Conservation (phyloP, 2,329 filamentous ascomycete genomes). For the Lachnellula arida region DNA sequence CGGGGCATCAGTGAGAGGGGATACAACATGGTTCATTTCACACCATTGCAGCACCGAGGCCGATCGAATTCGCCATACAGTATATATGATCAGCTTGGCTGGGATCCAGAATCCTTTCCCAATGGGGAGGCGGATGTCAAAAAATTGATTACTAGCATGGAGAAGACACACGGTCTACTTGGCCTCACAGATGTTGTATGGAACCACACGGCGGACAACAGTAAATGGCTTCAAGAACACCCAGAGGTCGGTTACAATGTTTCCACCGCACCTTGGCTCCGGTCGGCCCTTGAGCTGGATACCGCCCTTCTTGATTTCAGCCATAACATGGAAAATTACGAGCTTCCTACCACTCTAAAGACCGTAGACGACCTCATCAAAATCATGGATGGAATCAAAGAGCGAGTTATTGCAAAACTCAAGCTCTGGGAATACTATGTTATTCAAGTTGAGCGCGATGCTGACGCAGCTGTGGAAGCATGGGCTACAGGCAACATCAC, state of each 20-base stretch:
- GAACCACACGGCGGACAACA: conserved; percentile 97
- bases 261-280: conserved; percentile 76
- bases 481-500: conserved; percentile 62
- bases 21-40: conserved; percentile 99
- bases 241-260: conserved; percentile 95
- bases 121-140: conserved; percentile 78
- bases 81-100: conserved; percentile 84
- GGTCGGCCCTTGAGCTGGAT: conserved; percentile 73
- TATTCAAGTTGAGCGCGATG: conserved; percentile 70
- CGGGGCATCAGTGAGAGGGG: conserved; percentile 82
- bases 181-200: conserved; percentile 94
- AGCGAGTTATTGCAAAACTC: conserved; percentile 69
- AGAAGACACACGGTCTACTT: conserved; percentile 77
- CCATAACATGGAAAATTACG: conserved; percentile 57
- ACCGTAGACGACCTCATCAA: conserved; percentile 66
- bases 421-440: conserved; percentile 93
- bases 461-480: conserved; percentile 61
- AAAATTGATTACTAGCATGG: conserved; percentile 73
- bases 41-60: conserved; percentile 83
- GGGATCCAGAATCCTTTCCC: conserved; percentile 79
- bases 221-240: conserved; percentile 87
- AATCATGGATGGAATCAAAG: conserved; percentile 82
- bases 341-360: conserved; percentile 70
- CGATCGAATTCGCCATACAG: conserved; percentile 96
- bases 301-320: conserved; percentile 64